Evolutionary conservation across 139 green algal species (phyloP), one percentile per base, ranked within the genome.

Genomic region (Gonium pectorale): DNA sequence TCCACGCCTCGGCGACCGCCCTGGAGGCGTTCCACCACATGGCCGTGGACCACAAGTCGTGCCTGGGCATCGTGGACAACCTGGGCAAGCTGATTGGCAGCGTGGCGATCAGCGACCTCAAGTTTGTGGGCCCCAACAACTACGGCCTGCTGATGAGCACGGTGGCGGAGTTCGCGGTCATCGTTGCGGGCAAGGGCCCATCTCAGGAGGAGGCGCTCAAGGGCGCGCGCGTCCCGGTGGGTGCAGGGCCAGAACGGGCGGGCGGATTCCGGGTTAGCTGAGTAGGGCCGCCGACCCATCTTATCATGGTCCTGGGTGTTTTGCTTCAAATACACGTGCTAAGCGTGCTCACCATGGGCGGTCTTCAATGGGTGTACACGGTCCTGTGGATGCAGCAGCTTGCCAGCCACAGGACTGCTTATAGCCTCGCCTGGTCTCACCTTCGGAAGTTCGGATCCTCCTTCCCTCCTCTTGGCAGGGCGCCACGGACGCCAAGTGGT

Each of bases 31-130:
- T 93, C 70, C 75, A 73, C 54, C 80, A 89, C 84, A 91, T 93
- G 89, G 87, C 83, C 38, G 17, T 79, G 24, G 89, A 92, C 89
- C 86, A 90, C 72, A 92, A 92, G 89, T 83, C 60, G 49, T 82
- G 81, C 82, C 67, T 92, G 77, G 89, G 80, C 69, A 86, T 91
- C 52, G 79, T 88, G n/a, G 87, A 89, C 60, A 67, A 60, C 33
- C 72, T 41, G 21, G 88, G 83, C 52, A 79, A 79, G 67, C 86
- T 91, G 37, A 85, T 92, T 60, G 89, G 83, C 64, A 95, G 93
- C 86, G 89, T 95, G 78, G 90, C 79, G 33, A 78, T 93, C 60
- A 91, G 86, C 21, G 92, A 95, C 59, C 86, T 95, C 40, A 83
- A 89, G 38, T 72, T 64, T 54, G 63, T 91, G 37, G 41, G 49